A percentile compares a stretch with the other conserved stretches of the same genome.
phyloP scores from a whole-genome alignment of 2,329 filamentous ascomycete species.

The Stemphylium lycopersici region DNA sequence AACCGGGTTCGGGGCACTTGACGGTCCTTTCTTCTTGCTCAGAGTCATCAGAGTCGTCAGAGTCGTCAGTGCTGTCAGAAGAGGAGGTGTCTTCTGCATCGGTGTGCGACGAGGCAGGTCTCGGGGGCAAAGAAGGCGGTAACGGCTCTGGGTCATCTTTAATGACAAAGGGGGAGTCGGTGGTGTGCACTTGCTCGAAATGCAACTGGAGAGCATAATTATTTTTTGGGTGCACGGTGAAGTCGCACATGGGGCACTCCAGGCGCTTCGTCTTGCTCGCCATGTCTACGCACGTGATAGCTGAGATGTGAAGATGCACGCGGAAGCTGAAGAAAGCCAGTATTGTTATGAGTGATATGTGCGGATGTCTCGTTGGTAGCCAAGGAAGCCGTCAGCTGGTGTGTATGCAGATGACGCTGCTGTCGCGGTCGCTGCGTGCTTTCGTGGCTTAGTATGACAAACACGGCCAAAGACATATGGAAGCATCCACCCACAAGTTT shows the following conservation, averaged over 20 bases:
- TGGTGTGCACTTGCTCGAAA: constrained; percentile 49
- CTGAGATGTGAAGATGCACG: constrained; percentile 1
- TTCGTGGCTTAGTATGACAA: constrained; percentile 25
- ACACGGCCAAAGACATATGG: constrained; percentile 3
- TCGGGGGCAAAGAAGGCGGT: constrained; percentile 29
- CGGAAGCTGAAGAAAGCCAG: constrained; percentile 2
- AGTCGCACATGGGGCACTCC: constrained; percentile 46
- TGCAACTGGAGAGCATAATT: constrained; percentile 48
- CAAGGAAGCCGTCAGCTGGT: constrained; percentile 17
- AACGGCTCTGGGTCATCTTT: constrained; percentile 39
- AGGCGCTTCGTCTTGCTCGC: constrained; percentile 28
- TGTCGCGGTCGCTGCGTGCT: constrained; percentile 15
- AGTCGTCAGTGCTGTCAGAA: constrained; percentile 25
- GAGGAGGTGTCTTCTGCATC: constrained; percentile 33
- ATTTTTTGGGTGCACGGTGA: constrained; percentile 34
- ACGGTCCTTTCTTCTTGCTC: constrained; percentile 39
- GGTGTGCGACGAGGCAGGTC: constrained; percentile 25
- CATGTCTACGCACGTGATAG: constrained; percentile 19
- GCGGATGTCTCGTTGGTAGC: background rate
- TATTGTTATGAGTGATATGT: background rate
- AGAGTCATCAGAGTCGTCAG: constrained; percentile 22
- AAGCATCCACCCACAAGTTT: constrained; percentile 11
- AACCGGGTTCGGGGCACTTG: constrained; percentile 51
- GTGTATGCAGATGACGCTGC: constrained; percentile 6
- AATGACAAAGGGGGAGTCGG: constrained; percentile 47